Base-by-base conservation (phyloP, 768 basidiomycete species). In the Rhodotorula graminis region DNA sequence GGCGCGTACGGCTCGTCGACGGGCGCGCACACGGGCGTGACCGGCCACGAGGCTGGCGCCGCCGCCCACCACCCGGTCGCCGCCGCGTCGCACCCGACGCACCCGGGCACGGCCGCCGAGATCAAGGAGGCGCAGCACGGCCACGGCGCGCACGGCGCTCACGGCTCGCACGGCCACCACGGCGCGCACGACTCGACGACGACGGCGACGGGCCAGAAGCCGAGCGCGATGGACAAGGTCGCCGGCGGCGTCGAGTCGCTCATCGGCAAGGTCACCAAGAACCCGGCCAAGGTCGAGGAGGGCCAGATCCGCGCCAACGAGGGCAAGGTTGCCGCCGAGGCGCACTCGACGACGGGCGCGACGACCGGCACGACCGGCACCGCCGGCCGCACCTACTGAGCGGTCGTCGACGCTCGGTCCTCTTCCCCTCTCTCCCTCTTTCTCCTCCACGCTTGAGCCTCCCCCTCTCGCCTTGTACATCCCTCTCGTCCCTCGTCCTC, bases 271-370 rank as follows among this genome's bases (percentile, higher is more conserved):
- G 58, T 56, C 21, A 64, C 69, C 25, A 23, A 49, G 27, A 64
- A 70, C 57, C 52, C 23, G 40, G n/a, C n/a, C 46, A 64, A 64
- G 57, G 46, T 64, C 33, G 56, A 29, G 37, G 47, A 64, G 69
- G 69, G 69, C 11, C 16, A 50, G n/a, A 49, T 60, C 57, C 57
- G n/a, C 44, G 37, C 58, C 57, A 59, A 58, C 3, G 47, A 59
- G 53, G 67, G 67, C 42, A 69, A 63, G 67, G 61, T n/a, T 3
- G 58, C 64, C 27, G 64, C 53, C 15, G 56, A 57, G 21, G 55
- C 14, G 8, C 14, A 29, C 15, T 16, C 31, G 55, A n/a, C n/a
- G 10, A 14, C n/a, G n/a, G n/a, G n/a, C n/a, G n/a, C n/a, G n/a
- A n/a, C 31, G 55, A 29, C 53, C 6, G 53, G 29, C n/a, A 55